Conservation (phyloP, 257 asterid genomes). For the Verbena officinalis region DNA sequence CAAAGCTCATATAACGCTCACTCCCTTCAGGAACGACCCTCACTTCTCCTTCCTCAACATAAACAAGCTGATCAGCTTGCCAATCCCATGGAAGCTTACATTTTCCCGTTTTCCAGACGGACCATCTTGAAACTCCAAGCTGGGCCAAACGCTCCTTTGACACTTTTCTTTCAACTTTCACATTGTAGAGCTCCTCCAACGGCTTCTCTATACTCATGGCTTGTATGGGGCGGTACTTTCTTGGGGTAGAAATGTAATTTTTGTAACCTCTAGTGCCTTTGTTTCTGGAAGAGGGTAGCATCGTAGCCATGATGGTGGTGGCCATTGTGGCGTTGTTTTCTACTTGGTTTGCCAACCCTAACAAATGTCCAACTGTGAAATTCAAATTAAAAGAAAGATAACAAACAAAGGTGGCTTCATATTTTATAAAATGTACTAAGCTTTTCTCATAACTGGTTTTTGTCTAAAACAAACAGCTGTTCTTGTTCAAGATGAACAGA, state of each 20-base stretch:
- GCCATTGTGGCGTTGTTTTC: slow-evolving; percentile 46
- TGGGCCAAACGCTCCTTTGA: slow-evolving; percentile 59
- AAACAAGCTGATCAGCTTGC: slow-evolving; percentile 94
- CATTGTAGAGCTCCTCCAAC: slow-evolving; percentile 86
- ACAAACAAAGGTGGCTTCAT: too few relatives aligned
- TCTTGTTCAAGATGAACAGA: neutral
- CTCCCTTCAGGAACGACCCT: slow-evolving; percentile 97
- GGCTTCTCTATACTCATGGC: slow-evolving; percentile 74
- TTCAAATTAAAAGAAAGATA: neutral
- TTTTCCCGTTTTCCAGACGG: slow-evolving; percentile 89
- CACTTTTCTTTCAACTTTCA: slow-evolving; percentile 76
- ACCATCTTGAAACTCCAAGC: slow-evolving; percentile 81
- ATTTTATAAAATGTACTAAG: neutral
- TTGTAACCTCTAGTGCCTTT: slow-evolving; percentile 22
- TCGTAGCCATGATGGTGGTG: slow-evolving; percentile 41
- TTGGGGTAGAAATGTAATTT: slow-evolving; percentile 7
- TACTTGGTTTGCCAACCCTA: slow-evolving; percentile 3
- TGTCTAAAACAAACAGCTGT: neutral
- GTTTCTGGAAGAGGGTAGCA: slow-evolving; percentile 38
- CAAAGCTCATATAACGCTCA: slow-evolving; percentile 66
- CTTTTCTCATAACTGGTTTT: neutral
- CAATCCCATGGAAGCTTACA: slow-evolving; percentile 98
- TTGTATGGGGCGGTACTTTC: slow-evolving; percentile 31
- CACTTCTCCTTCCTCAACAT: slow-evolving; percentile 96
- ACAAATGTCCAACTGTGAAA: neutral